Base-by-base conservation (phyloP, 768 basidiomycete genomes). In the Lactarius hengduanensis region DNA sequence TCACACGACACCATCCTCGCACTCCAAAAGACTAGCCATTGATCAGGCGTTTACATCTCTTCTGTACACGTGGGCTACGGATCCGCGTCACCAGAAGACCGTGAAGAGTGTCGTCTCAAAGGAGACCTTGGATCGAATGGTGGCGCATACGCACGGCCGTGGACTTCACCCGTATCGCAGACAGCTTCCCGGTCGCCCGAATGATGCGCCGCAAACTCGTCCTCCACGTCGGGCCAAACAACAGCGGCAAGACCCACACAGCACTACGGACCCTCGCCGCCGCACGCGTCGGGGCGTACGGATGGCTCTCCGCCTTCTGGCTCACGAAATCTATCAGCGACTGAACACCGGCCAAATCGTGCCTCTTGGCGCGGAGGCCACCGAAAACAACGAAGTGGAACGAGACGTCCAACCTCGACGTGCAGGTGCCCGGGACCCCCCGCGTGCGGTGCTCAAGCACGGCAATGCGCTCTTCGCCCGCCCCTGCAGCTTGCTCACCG, bases 161-260 rank as follows among this genome's bases (percentile, higher is more conserved):
- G 10, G 72, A 67, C 20, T 80, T 88, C n/a, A 68, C 70, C 8
- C 57, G 68, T 41, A 74, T 81, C 20, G 82, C 81, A 0, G 86
- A 87, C 65, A 73, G 77, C 13, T 87, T 74, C 71, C 72, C 78
- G 0, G 20, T 61, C 10, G 86, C 94, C 0, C 86, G 96, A 11
- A 72, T 75, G 13, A 78, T 87, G 69, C 82, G 80, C 20, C 84
- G 96, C 22, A 92, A 88, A 71, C 80, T 98, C 71, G 89, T 96
- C 75, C 88, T 98, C 81, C 96, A 99, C 72, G 94, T 99, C 47
- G 97, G 96, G 0, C 97, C 97, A 0, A 98, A 97, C 28, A 99
- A 98, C 76, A 93, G 92, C 68, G 97, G 96, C 36, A 99, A 99
- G 79, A 99, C 96, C 0, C 88, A 98, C 73, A 88, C 91, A 72